Evolutionary conservation across 108 stramenopile genomes (phyloP), one percentile per base, ranked within the genome.

Genomic region (Skeletonema tropicum): DNA sequence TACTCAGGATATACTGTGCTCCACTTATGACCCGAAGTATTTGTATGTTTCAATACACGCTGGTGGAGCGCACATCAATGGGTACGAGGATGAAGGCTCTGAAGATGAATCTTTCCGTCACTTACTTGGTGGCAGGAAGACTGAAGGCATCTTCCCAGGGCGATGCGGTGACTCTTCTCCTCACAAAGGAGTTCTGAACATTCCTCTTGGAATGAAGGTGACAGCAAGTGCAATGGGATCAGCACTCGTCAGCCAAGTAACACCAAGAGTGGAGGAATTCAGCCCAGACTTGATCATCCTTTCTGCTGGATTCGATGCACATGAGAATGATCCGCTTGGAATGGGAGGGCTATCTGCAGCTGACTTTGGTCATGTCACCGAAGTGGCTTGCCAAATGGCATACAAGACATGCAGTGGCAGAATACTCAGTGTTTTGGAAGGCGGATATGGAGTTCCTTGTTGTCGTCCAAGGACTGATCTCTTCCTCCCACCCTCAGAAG

Each of bases 401-500:
- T 77, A 70, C 59, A 87, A 89, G 30, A 85, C 83, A 55, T 99
- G 98, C 87, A 92, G 92, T 76, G 98, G 98, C 6, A 87, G 97
- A 58, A 77, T 99, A 11, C 73, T 99, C 12, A 94, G 93, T 64
- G 88, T 98, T 11, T 80, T 99, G 25, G 98, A 99, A 80, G 98
- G 98, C 9, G 98, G 98, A n/a, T 99, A 99, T 76, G 98, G 97
- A 15, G 90, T 96, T 48, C 94, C 94, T 15, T 95, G 94, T 59
- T 95, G 94, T 80, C 76, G 83, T 29, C 86, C 82, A 17, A 71
- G 76, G 57, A 70, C 68, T 35, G 78, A 83, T 62, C 36, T 86
- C 6, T 89, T 89, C 46, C 83, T 89, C 36, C 89, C 86, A 2
- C 5, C 10, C 39, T 36, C 39, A 0, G 62, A 57, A 23, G 79